These are phyloP conservation scores for Chlorella sp. DNA, from an alignment of 139 green algal species.

Conservation along the genomic window DNA sequence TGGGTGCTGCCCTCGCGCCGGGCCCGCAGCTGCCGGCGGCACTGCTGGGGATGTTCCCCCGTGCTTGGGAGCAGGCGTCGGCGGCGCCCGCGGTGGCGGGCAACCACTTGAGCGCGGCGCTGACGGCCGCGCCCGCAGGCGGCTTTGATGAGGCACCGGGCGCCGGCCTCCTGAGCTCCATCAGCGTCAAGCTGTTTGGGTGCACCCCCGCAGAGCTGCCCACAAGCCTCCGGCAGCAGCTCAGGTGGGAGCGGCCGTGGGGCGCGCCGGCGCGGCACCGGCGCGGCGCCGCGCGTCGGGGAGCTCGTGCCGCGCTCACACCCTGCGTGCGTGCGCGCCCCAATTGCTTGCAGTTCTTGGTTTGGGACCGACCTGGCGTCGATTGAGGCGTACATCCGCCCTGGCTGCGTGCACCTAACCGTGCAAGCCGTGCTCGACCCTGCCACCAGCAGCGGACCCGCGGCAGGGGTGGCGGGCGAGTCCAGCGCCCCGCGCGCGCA, in stretches of 20 bases:
- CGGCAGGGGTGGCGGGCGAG: neutral
- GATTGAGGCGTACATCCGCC: conserved; percentile 73
- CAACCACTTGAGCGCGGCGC: too few species aligned
- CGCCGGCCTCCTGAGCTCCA: neutral
- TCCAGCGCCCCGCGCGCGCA: too few species aligned
- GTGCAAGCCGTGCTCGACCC: conserved; percentile 53
- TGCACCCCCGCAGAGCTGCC: conserved; percentile 75
- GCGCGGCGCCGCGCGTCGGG: conserved; percentile 37
- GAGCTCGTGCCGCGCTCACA: conserved; percentile 57
- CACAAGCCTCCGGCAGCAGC: conserved; percentile 15
- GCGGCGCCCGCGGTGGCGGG: too few species aligned
- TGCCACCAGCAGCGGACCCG: neutral
- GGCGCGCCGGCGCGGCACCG: conserved; percentile 49
- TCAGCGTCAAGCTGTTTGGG: conserved; percentile 83
- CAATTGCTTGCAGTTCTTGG: conserved; percentile 51
- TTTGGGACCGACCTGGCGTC: neutral
- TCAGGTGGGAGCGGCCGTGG: neutral
- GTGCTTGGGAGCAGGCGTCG: neutral
- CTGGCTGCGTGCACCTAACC: conserved; percentile 81
- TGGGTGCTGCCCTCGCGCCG: too few species aligned
- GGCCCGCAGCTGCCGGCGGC: neutral
- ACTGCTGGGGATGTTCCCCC: neutral
- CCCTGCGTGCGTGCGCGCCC: conserved; percentile 35
- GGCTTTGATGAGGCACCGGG: too few species aligned
- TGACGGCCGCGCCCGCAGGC: too few species aligned